Base-by-base conservation (phyloP, 2,329 filamentous ascomycete species). In the Myriosclerotinia scirpicola region DNA sequence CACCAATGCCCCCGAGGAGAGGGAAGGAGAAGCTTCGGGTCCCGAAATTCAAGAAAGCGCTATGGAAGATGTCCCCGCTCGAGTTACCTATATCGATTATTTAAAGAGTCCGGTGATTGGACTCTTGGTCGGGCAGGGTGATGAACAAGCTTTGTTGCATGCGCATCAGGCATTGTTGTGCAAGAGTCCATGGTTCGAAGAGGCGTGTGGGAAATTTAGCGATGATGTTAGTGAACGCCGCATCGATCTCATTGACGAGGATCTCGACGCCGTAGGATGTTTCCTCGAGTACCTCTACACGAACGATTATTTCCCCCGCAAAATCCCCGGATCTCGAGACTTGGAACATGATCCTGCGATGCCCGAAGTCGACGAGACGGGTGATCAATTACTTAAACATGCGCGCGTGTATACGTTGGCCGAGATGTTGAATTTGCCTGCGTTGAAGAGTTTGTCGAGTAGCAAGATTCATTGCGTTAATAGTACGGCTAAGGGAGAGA, bases 391-490 rank as follows among this genome's bases (percentile, higher is more conserved):
- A 22, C 87, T 97, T 69, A 92, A 91, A 75, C 93, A 97, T 77
- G 93, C 93, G 30, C 90, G 90, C 70, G 86, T 97, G 70, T 97
- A 97, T 81, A 97, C 92, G 0, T 83, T 97, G 34, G 93, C 92
- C 34, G 90, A 93, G 73, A 92, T 90, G 78, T 88, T 95, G 69
- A 85, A 87, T 52, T 80, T 92, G 58, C 79, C 82, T 0, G 81
- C 81, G 12, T 86, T 97, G 69, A 91, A 91, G 78, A 85, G 83
- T 22, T 87, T 97, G 38, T 90, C 93, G 2, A 91, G 91, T 76
- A 88, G 86, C 76, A 97, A 97, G 82, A 97, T 97, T 74, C 92
- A 97, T 81, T 91, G 91, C 77, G 90, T 96, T 74, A 90, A 93
- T 75, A 92, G 90, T 54, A 96, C 91, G 0, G 92, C 92, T 46